Conservation (phyloP, 108 stramenopile species). For the Nannochloropsis granulata region DNA sequence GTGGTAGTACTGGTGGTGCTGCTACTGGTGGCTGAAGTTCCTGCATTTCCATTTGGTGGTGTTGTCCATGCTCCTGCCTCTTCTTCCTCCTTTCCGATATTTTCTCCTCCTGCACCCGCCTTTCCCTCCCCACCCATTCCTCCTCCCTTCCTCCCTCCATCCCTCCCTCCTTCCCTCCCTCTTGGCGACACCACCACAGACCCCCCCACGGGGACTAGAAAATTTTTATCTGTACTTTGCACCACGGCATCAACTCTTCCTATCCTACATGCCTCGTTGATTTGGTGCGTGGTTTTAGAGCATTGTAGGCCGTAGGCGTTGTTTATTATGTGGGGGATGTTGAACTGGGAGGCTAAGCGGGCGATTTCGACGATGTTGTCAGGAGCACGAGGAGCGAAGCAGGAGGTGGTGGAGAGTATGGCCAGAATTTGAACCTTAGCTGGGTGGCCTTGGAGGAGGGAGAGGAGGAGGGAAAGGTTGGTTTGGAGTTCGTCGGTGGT, state of each 20-base stretch:
- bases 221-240: constrained; percentile 96
- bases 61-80: background rate
- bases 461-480: background rate
- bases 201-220: constrained; percentile 92
- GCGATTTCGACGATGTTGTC: constrained; percentile 73
- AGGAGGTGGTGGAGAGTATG: constrained; percentile 86
- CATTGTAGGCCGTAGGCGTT: constrained; percentile 98
- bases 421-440: constrained; percentile 46
- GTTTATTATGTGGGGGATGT: constrained; percentile 82
- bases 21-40: background rate
- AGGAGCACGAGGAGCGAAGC: constrained; percentile 92
- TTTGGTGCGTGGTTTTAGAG: constrained; percentile 7
- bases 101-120: background rate
- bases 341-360: constrained; percentile 46
- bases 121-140: background rate
- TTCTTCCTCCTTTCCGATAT: background rate
- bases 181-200: constrained; percentile 47
- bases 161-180: background rate
- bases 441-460: background rate
- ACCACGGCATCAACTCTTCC: constrained; percentile 92
- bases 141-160: background rate
- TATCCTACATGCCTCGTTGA: constrained; percentile 54
- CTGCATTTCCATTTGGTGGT: background rate
- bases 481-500: background rate
- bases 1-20: background rate